Evolutionary conservation across 139 green algal species (phyloP).

Genomic region (Chlamydomonas sp.): DNA sequence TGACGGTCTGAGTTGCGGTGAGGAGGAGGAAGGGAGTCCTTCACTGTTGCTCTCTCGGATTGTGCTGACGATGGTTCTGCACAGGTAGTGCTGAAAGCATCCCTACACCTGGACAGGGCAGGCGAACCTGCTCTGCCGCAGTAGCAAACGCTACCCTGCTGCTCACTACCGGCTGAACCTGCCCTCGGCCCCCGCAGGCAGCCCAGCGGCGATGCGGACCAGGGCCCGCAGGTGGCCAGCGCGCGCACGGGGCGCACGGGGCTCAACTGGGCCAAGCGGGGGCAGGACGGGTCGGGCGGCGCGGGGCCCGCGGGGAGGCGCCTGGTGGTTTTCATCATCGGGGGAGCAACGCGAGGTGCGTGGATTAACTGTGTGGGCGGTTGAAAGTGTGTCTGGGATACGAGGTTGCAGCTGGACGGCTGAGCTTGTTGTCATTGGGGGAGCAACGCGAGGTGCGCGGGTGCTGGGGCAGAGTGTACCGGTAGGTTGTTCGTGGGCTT

Average conservation of each 20-base stretch:
- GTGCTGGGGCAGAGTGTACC: background rate
- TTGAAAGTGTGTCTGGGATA: background rate
- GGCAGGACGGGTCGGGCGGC: background rate
- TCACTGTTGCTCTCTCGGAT: too few relatives aligned
- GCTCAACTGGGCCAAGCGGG: constrained; percentile 48
- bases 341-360: constrained; percentile 79
- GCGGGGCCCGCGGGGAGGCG: constrained; percentile 41
- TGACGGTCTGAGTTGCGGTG: too few relatives aligned
- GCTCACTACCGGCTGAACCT: constrained; percentile 19
- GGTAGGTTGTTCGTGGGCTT: too few relatives aligned
- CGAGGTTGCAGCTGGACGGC: background rate
- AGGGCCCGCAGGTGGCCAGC: background rate
- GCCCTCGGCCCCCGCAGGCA: constrained; percentile 8
- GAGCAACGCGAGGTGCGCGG: background rate
- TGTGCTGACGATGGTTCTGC: too few relatives aligned
- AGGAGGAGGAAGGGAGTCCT: too few relatives aligned
- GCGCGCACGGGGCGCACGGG: constrained; percentile 39
- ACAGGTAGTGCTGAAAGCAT: too few relatives aligned
- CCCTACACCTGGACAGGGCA: too few relatives aligned
- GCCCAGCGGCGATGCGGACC: constrained; percentile 26
- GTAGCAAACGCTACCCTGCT: too few relatives aligned
- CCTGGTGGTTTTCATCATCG: constrained; percentile 91
- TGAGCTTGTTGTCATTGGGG: background rate
- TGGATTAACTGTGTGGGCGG: too few relatives aligned
- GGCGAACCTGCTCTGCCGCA: too few relatives aligned